These are phyloP conservation scores for Eleusine coracana DNA, from an alignment of 176 grass and related monocot genomes.

Conservation along the genomic window DNA sequence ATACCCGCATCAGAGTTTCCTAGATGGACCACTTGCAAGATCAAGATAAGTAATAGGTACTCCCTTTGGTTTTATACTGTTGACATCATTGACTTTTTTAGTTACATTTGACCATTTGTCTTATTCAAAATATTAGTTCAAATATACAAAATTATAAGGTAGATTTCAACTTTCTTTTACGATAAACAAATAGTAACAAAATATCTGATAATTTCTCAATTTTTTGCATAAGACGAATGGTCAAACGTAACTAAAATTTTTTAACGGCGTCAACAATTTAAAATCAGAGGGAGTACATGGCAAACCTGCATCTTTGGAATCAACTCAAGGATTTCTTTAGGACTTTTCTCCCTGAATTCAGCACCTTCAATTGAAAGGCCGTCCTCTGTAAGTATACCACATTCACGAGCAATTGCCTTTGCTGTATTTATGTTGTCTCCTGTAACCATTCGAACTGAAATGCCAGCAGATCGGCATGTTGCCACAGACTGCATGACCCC, in stretches of 20 bases:
- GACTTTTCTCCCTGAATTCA: constrained; percentile 65
- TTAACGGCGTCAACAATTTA: too few species aligned
- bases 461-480: constrained; percentile 65
- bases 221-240: too few species aligned
- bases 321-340: constrained; percentile 70
- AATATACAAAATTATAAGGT: too few species aligned
- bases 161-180: too few species aligned
- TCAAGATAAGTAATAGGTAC: constrained; percentile 25
- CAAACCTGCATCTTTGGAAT: constrained; percentile 93
- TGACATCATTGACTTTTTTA: too few species aligned
- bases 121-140: too few species aligned
- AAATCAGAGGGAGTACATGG: not conserved
- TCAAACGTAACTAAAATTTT: too few species aligned
- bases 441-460: constrained; percentile 71
- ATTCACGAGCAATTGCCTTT: constrained; percentile 74
- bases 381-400: constrained; percentile 71
- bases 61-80: too few species aligned
- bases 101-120: too few species aligned
- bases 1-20: constrained; percentile 26
- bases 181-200: too few species aligned
- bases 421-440: constrained; percentile 84
- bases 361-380: constrained; percentile 71
- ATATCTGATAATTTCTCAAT: too few species aligned
- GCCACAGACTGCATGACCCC: constrained; percentile 64
- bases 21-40: constrained; percentile 23